A percentile compares a stretch with the other conserved stretches of the same genome.
Evolutionary conservation across 306 rosid genomes (phyloP).

Genomic region (Dalbergia cochinchinensis): DNA sequence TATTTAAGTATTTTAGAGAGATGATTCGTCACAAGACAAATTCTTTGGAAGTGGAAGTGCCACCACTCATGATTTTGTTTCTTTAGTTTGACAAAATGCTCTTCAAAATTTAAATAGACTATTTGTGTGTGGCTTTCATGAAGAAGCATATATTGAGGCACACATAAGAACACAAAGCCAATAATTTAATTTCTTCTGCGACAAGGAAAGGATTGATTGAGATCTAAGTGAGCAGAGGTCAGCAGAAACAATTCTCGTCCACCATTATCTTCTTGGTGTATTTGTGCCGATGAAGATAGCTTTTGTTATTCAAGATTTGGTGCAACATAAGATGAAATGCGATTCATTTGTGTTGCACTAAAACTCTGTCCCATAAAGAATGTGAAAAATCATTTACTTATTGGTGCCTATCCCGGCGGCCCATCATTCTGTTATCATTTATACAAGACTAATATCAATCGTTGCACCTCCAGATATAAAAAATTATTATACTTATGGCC

Average conservation of each 20-base stretch:
- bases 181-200: neutral
- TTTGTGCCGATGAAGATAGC: neutral
- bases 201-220: neutral
- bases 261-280: neutral
- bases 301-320: neutral
- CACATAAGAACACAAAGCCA: neutral
- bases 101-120: neutral
- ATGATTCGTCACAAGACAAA: too few species aligned
- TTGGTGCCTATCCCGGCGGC: too few species aligned
- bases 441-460: too few species aligned
- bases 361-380: neutral
- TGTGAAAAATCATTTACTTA: conserved; percentile 1
- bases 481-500: neutral
- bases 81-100: neutral
- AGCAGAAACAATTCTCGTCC: neutral
- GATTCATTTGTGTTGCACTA: neutral
- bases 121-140: conserved; percentile 8
- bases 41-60: neutral
- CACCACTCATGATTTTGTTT: neutral
- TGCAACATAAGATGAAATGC: neutral
- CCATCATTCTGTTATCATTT: too few species aligned
- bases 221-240: too few species aligned
- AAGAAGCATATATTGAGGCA: neutral
- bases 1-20: too few species aligned
- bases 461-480: too few species aligned